Evolutionary conservation across 2,329 filamentous ascomycete genomes (phyloP), one percentile per base, ranked within the genome.

Genomic region (Botrytis porri): DNA sequence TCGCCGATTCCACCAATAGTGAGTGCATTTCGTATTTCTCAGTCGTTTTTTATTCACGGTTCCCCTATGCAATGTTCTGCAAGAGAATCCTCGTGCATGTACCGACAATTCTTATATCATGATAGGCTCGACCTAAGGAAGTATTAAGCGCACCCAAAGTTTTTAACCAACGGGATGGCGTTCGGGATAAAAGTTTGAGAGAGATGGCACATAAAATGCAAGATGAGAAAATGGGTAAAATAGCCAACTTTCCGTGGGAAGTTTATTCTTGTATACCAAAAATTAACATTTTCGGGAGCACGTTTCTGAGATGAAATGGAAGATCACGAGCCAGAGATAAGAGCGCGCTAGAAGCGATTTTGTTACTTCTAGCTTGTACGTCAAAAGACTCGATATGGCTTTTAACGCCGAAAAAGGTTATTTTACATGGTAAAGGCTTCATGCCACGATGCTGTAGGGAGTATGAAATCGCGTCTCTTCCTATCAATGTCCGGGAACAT

Each of bases 1-100:
- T 82, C 84, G 84, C 86, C 76, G 82, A 82, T 78, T 85, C 84
- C 39, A 77, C 79, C 22, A 77, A 54, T 16, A 76, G n/a, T 20
- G 71, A 43, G 4, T 63, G 32, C 65, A 70, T 73, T 45, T 29
- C 39, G 59, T 54, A 22, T 9, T 18, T 29, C 62, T 41, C 8
- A 25, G 9, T 29, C 16, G 39, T 20, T 67, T 35, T 16, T 10
- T 20, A 25, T 29, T n/a, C 37, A 54, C 32, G 64, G 25, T 67
- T 29, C 16, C 37, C 39, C 61, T 63, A 29, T 63, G 61, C 25
- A 41, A 54, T 54, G 39, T 67, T 16, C 45, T 54, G 64, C 45
- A 29, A 29, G 48, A 39, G 37, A 41, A n/a, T n/a, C 22, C 48
- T 54, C 45, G 37, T 54, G 20, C 45, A 54, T 25, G 64, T 41